Base-by-base conservation (phyloP, 2,329 filamentous ascomycete genomes). In the Apiospora aurea region DNA sequence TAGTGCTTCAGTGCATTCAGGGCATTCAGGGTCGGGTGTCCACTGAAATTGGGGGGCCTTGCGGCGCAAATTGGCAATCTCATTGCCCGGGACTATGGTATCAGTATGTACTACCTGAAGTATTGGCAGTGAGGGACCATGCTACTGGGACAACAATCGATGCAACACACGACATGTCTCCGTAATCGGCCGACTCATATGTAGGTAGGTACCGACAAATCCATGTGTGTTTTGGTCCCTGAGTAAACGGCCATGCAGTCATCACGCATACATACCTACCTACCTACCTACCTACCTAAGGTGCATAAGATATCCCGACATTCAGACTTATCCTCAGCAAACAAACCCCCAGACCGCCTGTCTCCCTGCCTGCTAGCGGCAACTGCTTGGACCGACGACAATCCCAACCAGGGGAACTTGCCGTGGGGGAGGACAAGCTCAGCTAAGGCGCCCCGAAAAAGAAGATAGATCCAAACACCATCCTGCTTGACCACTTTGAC, bases 1-100 rank as follows among this genome's bases (percentile, higher is more conserved):
- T 21, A 41, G 57, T 64, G 57, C 57, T 41, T 64, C 34, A 64
- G 57, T 41, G 34, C 57, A n/a, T 64, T 34, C 34, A 64, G 57
- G 41, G 57, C 57, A n/a, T 64, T 24, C 53, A 61, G 53, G 53
- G 29, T 38, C 53, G 53, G 1, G 34, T 64, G 26, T 16, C 53
- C 53, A 64, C 53, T 41, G 53, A 38, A 64, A 38, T 34, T 34
- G 51, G 53, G 26, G 29, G 57, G 53, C 29, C 53, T 61, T 38
- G 29, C 53, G 34, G 53, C 18, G 34, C 57, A 41, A 64, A 64
- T 41, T 64, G 18, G 21, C 18, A 69, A 34, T 69, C 67, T 69
- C 67, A 69, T 69, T 24, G 26, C 16, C 67, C 38, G 16, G 18
- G 67, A 24, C 66, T 21, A 68, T 68, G 66, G 66, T 47, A 68